Base-by-base conservation (phyloP, 805 yeast genomes). In the Hanseniaspora occidentalis region DNA sequence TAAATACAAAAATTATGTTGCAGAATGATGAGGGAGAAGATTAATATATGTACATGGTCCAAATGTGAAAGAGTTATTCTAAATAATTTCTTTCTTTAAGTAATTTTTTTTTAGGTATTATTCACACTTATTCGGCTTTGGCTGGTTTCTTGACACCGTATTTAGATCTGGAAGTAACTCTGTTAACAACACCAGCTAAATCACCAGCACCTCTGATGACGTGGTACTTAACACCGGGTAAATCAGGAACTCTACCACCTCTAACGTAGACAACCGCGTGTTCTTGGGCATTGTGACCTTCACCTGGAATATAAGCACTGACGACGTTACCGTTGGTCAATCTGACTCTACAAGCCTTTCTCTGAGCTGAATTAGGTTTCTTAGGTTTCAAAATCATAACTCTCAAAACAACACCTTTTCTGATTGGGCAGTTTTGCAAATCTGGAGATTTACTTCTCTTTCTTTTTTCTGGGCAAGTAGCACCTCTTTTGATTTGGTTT, bases 181-280 rank as follows among this genome's bases (percentile, higher is more conserved):
- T 77, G 56, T 86, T 85, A 27, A 94, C 96, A 24, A 92, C 98
- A 38, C 96, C 97, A 37, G 86, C 81, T 55, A 92, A 69, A 67
- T 89, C 98, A 57, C 79, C 75, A 7, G 86, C 84, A 38, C 98
- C 99, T 67, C 99, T 77, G 17, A 92, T 82, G 50, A 85, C 69
- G 63, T 84, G 92, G 62, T 92, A 92, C 59, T 85, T 88, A 37
- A 92, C 96, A 73, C 99, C 99, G 20, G 98, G 98, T 52, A 89
- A 69, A 77, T 92, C 99, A 58, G 88, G 96, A 40, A 84, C 84
- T 71, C 96, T 78, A 13, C 98, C 99, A n/a, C 99, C 99, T 63
- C 98, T 77, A 3, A 92, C 95, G 40, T 77, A 74, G 1, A 92
- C 97, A 39, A 92, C 94, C 54, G 94, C 84, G 65, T 92, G 99